Base-by-base conservation (phyloP, 257 asterid species). In the Jaltomata sinuosa region DNA sequence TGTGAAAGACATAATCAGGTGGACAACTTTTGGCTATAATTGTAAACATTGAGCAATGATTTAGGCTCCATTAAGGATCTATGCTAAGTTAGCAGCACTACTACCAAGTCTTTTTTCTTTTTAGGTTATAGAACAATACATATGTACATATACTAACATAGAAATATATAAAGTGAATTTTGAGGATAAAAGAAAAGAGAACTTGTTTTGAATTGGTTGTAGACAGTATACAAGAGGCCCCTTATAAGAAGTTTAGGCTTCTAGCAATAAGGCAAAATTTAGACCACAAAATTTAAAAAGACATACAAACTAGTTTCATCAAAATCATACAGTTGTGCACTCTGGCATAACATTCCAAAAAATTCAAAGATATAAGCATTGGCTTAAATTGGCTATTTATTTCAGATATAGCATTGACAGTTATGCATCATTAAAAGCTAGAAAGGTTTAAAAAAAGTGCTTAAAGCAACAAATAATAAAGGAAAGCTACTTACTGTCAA, bases 401-500 rank as follows among this genome's bases (percentile, higher is more conserved):
- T 47, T 76, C 61, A 72, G 57, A 21, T 47, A 19, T 47, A 16
- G 42, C 42, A 15, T 49, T 4, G 32, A 27, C 62, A 77, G 42
- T 27, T n/a, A 45, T 27, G 81, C 62, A 76, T 16, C 61, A 15
- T 27, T 8, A 8, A 47, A 47, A 1, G 2, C 59, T 16, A 47
- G 61, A 76, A 76, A 76, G 61, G 61, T 27, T 1, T 3, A 1
- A 27, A 27, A 25, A 8, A 4, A 74, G 80, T 74, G 80, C 57
- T 74, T 74, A 45, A 74, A 74, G 22, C n/a, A 76, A 45, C 61
- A 76, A 50, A 47, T 16, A 27, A 76, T 29, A 32, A 54, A 79
- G 9, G 29, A 45, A 25, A 69, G 64, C 82, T 81, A 87, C 97
- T 84, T 88, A 97, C 99, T 89, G 82, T 94, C 90, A 77, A 91